Base-by-base conservation (phyloP, 2,329 filamentous ascomycete species). In the Alternaria longipes region DNA sequence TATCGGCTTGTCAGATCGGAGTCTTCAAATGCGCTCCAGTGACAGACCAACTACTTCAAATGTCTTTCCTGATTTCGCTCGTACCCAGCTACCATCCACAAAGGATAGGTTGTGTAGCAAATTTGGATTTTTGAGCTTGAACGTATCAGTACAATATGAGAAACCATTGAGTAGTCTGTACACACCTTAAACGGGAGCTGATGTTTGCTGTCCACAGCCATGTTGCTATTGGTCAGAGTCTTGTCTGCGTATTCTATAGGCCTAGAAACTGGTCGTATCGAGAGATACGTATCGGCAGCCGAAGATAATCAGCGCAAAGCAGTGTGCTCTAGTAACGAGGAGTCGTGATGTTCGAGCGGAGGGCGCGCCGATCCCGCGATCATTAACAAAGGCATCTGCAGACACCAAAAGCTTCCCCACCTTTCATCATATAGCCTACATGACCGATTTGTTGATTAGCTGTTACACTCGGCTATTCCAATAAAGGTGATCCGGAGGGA, bases 61-160 rank as follows among this genome's bases (percentile, higher is more conserved):
- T 51, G 83, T 80, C 72, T 86, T 85, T 55, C 84, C 84, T 3
- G 85, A 86, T 69, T 84, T 85, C 4, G 85, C 80, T 65, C 84
- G 83, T 38, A 84, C 78, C 84, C 85, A 87, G 68, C 85, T 68
- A n/a, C 85, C 85, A 59, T 83, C 75, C 40, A 87, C 80, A 60
- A 85, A 84, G 1, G 84, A 85, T 61, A 85, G 75, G 55, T 85
- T 83, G 53, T 82, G 82, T 71, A 87, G 84, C n/a, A 87, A 70
- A 24, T 83, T 81, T 11, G 84, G 79, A 61, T 85, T 83, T 71
- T 85, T 85, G 63, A 87, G 80, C 81, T 86, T 54, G 16, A n/a
- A 5, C 8, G 40, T 16, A 59, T 67, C 54, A 67, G 53, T 55
- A n/a, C 16, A 18, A 47, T n/a, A 9, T 22, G 5, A 20, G 14